These are phyloP conservation scores for Suhomyces sp. DNA, from an alignment of 805 yeast genomes.

Conservation along the genomic window DNA sequence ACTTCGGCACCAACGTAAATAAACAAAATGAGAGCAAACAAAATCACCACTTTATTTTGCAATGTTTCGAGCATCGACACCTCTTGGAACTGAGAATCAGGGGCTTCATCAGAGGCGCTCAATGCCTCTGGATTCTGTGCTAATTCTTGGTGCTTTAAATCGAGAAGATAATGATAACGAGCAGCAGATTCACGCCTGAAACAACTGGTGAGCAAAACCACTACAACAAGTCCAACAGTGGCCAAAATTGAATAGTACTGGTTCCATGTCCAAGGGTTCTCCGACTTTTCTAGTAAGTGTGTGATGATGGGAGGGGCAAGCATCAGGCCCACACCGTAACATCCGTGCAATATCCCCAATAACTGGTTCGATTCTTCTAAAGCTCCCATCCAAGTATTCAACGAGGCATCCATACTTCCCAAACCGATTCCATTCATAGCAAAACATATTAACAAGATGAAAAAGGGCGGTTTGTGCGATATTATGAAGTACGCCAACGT, in stretches of 20 bases:
- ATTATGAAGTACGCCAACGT: constrained; percentile 37
- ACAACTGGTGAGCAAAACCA: constrained; percentile 21
- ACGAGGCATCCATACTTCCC: constrained; percentile 55
- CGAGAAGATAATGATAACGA: constrained; percentile 36
- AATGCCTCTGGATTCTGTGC: neutral
- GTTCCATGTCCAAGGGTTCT: constrained; percentile 47
- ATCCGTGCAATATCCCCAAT: constrained; percentile 51
- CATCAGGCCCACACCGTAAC: constrained; percentile 54
- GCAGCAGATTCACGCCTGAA: constrained; percentile 45
- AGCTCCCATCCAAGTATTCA: constrained; percentile 52
- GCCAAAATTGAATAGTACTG: constrained; percentile 42
- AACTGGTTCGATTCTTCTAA: constrained; percentile 48
- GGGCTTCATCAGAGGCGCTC: neutral
- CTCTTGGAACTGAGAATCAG: neutral
- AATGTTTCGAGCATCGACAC: neutral
- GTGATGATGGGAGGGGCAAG: constrained; percentile 48
- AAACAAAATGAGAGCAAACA: constrained; percentile 42
- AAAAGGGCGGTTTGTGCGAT: constrained; percentile 41
- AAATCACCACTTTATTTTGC: constrained; percentile 1
- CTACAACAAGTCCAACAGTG: constrained; percentile 19
- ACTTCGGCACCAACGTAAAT: constrained; percentile 52
- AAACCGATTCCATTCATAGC: constrained; percentile 51
- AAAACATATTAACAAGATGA: constrained; percentile 37
- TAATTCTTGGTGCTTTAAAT: constrained; percentile 8
- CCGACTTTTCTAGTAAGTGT: constrained; percentile 33